Conservation (phyloP, 257 asterid species). For the Vinca minor region DNA sequence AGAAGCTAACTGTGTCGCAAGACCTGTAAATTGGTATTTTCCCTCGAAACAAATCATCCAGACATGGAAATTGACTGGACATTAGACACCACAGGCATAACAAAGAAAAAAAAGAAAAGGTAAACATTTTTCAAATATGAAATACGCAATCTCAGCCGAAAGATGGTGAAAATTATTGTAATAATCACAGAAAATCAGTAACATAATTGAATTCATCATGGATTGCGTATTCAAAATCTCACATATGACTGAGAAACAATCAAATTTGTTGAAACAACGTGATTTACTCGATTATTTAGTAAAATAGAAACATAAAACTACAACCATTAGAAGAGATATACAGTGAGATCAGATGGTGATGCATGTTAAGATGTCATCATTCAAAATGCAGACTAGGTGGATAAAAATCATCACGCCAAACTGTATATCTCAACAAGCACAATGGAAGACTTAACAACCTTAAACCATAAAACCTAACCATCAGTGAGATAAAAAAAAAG, state of each 20-base stretch:
- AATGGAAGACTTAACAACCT: background rate
- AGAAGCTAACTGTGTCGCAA: constrained; percentile 50
- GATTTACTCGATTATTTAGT: background rate
- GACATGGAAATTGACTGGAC: constrained; percentile 34
- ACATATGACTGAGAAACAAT: no score
- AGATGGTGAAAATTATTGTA: constrained; percentile 54
- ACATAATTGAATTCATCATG: constrained; percentile 32
- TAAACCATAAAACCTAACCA: no score
- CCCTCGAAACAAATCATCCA: constrained; percentile 49
- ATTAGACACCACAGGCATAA: constrained; percentile 46
- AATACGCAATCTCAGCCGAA: constrained; percentile 68
- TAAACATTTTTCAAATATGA: no score
- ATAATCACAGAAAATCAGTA: constrained; percentile 46
- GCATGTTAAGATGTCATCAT: constrained; percentile 61
- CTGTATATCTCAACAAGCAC: constrained; percentile 11
- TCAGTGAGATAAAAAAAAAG: background rate
- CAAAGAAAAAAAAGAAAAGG: background rate
- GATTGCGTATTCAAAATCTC: constrained; percentile 23
- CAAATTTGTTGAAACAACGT: no score
- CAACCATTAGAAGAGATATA: background rate
- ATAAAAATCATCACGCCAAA: constrained; percentile 39
- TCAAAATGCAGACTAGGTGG: constrained; percentile 46
- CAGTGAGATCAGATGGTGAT: constrained; percentile 82
- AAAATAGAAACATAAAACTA: background rate
- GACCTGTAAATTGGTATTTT: constrained; percentile 40